These are phyloP conservation scores for Rhododendron simsii DNA, from an alignment of 148 eudicot species.

Conservation along the genomic window DNA sequence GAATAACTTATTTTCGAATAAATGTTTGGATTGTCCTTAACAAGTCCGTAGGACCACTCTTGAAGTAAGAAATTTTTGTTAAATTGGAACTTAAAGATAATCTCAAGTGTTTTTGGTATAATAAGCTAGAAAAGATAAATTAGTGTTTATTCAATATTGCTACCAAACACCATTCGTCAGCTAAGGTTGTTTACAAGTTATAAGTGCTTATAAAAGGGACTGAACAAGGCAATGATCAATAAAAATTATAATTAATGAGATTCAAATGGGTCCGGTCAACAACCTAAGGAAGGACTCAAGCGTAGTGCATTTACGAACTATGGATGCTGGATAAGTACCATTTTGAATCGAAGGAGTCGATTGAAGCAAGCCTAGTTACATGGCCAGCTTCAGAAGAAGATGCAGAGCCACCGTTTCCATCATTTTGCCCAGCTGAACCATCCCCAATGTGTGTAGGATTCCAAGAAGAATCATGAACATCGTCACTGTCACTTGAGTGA, in stretches of 20 bases:
- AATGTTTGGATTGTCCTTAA: background rate
- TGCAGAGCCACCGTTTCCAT: constrained; percentile 51
- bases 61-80: background rate
- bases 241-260: background rate
- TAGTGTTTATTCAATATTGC: background rate
- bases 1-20: background rate
- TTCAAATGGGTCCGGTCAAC: background rate
- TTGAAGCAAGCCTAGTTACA: constrained; percentile 91
- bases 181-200: background rate
- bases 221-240: background rate
- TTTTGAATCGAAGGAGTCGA: constrained; percentile 95
- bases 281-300: background rate
- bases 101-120: background rate
- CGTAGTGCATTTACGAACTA: background rate
- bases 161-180: background rate
- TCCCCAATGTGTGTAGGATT: constrained; percentile 76
- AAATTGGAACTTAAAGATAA: background rate
- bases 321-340: constrained; percentile 44
- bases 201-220: background rate
- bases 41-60: background rate
- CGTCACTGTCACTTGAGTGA: constrained; percentile 45
- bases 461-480: constrained; percentile 60
- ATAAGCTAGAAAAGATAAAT: background rate
- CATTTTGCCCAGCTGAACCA: constrained; percentile 41
- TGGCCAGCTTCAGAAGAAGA: constrained; percentile 66